A percentile compares a stretch with the other conserved stretches of the same genome.
phyloP scores from a whole-genome alignment of 2,329 filamentous ascomycete species.

The Trichophyton verrucosum region DNA sequence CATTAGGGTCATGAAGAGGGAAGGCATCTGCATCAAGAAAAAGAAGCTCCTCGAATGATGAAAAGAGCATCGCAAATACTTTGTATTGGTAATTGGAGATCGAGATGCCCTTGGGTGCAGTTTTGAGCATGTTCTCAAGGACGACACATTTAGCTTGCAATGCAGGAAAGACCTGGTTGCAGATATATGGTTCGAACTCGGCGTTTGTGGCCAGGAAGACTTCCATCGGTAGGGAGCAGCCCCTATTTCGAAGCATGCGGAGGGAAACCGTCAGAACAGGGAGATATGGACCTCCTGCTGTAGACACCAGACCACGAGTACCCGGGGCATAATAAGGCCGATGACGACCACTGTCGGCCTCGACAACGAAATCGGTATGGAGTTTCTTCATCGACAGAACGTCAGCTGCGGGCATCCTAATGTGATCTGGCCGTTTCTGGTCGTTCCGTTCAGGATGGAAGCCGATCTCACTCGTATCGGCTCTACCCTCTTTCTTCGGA shows the following conservation, averaged over 20 bases:
- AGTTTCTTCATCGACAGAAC: constrained; percentile 23
- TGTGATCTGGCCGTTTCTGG: constrained; percentile 21
- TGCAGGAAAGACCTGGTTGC: constrained; percentile 31
- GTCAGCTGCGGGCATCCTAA: constrained; percentile 21
- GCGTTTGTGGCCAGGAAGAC: constrained; percentile 32
- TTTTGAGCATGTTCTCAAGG: constrained; percentile 31
- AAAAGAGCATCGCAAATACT: constrained; percentile 38
- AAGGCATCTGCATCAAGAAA: constrained; percentile 40
- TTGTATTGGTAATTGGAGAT: constrained; percentile 39
- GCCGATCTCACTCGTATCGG: constrained; percentile 15
- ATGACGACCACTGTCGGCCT: constrained; percentile 14
- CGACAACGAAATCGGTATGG: constrained; percentile 25
- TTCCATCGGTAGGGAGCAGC: constrained; percentile 34
- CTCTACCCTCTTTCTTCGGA: constrained; percentile 19
- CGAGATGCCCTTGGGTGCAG: constrained; percentile 18
- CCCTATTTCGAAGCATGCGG: constrained; percentile 34
- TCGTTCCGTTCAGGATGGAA: constrained; percentile 19
- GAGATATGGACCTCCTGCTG: constrained; percentile 33
- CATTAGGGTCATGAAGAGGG: constrained; percentile 31
- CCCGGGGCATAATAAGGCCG: constrained; percentile 14
- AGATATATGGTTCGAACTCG: constrained; percentile 33
- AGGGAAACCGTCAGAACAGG: constrained; percentile 35
- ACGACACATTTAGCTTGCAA: constrained; percentile 35
- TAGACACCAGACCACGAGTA: constrained; percentile 24
- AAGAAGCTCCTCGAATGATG: constrained; percentile 38